These are phyloP conservation scores for Microcera coccophila DNA, from an alignment of 2,329 filamentous ascomycete species.

Conservation along the genomic window DNA sequence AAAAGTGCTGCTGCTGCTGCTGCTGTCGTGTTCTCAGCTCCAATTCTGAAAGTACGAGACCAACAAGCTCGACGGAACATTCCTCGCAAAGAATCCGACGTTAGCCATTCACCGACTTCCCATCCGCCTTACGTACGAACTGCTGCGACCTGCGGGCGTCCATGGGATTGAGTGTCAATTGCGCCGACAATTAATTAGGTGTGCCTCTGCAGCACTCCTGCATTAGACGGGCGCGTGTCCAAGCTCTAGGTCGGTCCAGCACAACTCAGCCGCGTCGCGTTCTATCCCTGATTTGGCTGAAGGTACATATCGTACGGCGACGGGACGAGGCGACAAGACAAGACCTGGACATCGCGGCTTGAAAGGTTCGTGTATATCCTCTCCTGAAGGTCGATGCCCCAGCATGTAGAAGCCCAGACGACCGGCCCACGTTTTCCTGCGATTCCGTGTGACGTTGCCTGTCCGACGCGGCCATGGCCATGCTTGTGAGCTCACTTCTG, in stretches of 20 bases:
- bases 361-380: constrained; percentile 2
- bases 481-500: neutral
- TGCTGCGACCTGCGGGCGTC: neutral
- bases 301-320: constrained; percentile 1
- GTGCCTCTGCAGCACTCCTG: neutral
- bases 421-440: neutral
- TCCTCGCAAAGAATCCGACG: neutral
- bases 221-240: neutral
- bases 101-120: neutral
- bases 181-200: neutral
- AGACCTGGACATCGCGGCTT: constrained; percentile 9
- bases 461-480: neutral
- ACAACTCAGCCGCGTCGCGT: neutral
- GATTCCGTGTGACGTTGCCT: neutral
- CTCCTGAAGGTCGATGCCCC: too few species aligned
- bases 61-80: neutral
- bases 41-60: neutral
- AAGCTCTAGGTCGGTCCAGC: neutral
- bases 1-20: neutral
- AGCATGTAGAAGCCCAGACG: too few species aligned
- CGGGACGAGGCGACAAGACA: too few species aligned
- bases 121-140: neutral
- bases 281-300: neutral
- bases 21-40: too few species aligned
- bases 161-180: too few species aligned